Conservation (phyloP, 2,329 filamentous ascomycete species). For the Colletotrichum tofieldiae region DNA sequence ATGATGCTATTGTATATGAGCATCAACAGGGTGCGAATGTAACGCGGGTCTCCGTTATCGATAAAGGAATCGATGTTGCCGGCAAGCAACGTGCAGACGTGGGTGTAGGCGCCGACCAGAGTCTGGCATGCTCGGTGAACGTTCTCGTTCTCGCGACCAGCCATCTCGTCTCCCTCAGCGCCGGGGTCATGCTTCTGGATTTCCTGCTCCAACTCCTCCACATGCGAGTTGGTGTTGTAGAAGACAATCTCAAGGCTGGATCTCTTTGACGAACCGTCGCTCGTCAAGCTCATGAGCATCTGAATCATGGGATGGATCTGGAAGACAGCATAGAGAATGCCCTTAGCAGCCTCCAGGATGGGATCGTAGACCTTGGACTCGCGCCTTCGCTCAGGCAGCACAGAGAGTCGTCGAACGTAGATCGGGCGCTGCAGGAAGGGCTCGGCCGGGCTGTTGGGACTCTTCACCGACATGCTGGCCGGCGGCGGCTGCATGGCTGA, state of each 20-base stretch:
- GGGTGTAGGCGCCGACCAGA: slow-evolving; percentile 75
- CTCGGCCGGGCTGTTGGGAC: slow-evolving; percentile 74
- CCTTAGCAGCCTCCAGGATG: slow-evolving; percentile 76
- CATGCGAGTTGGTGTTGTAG: slow-evolving; percentile 77
- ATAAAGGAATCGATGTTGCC: slow-evolving; percentile 76
- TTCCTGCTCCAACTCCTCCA: slow-evolving; percentile 76
- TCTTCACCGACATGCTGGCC: slow-evolving; percentile 59
- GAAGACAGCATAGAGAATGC: slow-evolving; percentile 77
- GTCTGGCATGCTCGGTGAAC: slow-evolving; percentile 76
- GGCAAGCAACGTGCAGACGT: slow-evolving; percentile 74
- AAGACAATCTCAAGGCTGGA: slow-evolving; percentile 78
- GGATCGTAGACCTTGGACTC: slow-evolving; percentile 75
- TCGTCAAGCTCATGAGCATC: slow-evolving; percentile 74
- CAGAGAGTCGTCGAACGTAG: slow-evolving; percentile 75
- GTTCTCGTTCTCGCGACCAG: slow-evolving; percentile 72
- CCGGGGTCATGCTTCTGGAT: slow-evolving; percentile 73
- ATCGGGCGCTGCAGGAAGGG: slow-evolving; percentile 71
- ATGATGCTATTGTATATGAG: slow-evolving; percentile 78
- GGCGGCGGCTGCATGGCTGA: slow-evolving; percentile 74
- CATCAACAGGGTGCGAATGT: slow-evolving; percentile 76
- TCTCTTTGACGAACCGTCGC: slow-evolving; percentile 72
- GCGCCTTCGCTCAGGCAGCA: slow-evolving; percentile 74
- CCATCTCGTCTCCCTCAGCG: slow-evolving; percentile 64
- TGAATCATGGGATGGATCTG: slow-evolving; percentile 79
- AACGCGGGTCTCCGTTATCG: slow-evolving; percentile 76